Evolutionary conservation across 345 rosid genomes (phyloP).

Genomic region (Combretum micranthum): DNA sequence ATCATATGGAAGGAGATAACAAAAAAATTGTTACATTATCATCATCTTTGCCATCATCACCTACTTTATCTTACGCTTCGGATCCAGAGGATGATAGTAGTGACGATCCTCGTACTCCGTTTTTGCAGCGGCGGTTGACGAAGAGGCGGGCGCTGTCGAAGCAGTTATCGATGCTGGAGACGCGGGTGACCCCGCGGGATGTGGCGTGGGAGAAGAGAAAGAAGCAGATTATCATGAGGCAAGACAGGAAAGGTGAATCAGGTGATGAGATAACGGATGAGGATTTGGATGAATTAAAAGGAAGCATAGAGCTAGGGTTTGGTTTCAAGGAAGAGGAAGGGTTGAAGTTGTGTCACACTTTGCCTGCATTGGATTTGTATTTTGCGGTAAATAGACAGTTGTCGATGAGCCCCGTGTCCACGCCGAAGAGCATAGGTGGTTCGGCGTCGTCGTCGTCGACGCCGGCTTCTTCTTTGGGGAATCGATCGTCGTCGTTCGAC

Average conservation of each 20-base stretch:
- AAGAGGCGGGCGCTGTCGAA: conserved; percentile 51
- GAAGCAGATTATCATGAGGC: conserved; percentile 46
- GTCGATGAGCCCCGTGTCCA: conserved; percentile 64
- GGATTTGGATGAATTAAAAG: conserved; percentile 76
- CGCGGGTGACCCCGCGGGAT: conserved; percentile 72
- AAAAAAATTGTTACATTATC: background rate
- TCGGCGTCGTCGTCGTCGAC: conserved; percentile 15
- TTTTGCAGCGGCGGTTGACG: conserved; percentile 22
- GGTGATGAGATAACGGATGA: conserved; percentile 61
- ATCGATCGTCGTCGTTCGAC: conserved; percentile 52
- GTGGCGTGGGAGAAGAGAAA: conserved; percentile 84
- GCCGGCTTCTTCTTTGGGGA: conserved; percentile 33
- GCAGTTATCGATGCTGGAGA: conserved; percentile 81
- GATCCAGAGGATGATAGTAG: conserved; percentile 23
- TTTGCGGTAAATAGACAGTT: conserved; percentile 84
- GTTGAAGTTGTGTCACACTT: conserved; percentile 54
- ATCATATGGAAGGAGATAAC: background rate
- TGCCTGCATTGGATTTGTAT: conserved; percentile 86
- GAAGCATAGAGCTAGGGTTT: conserved; percentile 91
- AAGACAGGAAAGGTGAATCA: conserved; percentile 27
- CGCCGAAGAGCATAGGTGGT: conserved; percentile 37
- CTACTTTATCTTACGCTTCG: conserved; percentile 11
- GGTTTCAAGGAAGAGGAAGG: conserved; percentile 87
- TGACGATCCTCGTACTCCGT: too few species aligned
- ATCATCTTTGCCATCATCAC: conserved; percentile 5